A percentile compares a stretch with the other conserved stretches of the same genome.
These are phyloP conservation scores for Hypoxylon lenormandii DNA, from an alignment of 495 filamentous ascomycete species.

Conservation along the genomic window DNA sequence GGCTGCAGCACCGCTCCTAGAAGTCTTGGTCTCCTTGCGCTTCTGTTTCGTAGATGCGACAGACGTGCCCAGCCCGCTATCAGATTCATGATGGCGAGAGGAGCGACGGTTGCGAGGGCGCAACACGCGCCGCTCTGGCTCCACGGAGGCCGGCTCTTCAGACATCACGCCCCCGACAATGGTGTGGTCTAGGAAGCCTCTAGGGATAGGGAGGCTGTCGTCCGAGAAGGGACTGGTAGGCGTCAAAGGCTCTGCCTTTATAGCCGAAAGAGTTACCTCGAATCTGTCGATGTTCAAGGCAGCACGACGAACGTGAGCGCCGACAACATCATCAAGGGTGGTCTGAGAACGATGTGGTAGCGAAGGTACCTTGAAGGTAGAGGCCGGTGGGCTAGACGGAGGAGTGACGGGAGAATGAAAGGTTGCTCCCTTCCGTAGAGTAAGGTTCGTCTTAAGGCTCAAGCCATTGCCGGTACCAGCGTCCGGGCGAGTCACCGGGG, in stretches of 20 bases:
- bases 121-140: constrained; percentile 58
- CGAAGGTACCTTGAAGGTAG: constrained; percentile 61
- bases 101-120: constrained; percentile 64
- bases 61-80: constrained; percentile 72
- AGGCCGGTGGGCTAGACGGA: constrained; percentile 56
- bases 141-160: constrained; percentile 46
- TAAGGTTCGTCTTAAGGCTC: constrained; percentile 64
- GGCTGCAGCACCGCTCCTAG: constrained; percentile 34
- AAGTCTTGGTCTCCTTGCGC: constrained; percentile 44
- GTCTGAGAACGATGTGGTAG: constrained; percentile 72
- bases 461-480: constrained; percentile 53
- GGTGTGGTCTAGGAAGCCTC: constrained; percentile 63
- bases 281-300: constrained; percentile 66
- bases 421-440: constrained; percentile 72
- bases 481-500: constrained; percentile 61
- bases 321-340: constrained; percentile 71
- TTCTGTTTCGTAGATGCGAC: constrained; percentile 60
- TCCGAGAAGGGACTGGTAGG: constrained; percentile 55
- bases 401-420: constrained; percentile 68
- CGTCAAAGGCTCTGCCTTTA: constrained; percentile 46
- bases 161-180: constrained; percentile 57
- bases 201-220: constrained; percentile 64
- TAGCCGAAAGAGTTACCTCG: constrained; percentile 54
- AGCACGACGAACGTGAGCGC: constrained; percentile 65
- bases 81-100: constrained; percentile 68